Evolutionary conservation across 352 stramenopile genomes (phyloP), one percentile per base, ranked within the genome.

Genomic region (Pilasporangium apinafurcum): DNA sequence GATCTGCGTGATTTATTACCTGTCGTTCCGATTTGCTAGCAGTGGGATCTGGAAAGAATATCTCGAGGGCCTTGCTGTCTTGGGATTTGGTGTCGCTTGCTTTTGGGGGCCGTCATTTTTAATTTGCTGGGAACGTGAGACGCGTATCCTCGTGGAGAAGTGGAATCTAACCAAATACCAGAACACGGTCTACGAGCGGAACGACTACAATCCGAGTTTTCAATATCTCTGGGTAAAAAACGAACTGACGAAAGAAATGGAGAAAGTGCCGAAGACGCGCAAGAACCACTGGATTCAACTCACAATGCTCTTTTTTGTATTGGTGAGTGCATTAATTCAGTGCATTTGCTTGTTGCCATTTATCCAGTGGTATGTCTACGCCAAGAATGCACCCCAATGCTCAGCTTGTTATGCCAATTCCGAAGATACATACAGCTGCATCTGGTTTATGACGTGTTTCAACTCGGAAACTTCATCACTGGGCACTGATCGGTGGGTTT

Each of bases 351-450:
- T 91, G 22, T 62, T 94, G 38, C 82, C 82, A 34, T 94, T 94
- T 34, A 91, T 94, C 32, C 82, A 94, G 56, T 94, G 82, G 82
- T 94, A 94, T 37, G 79, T 94, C 26, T 92, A 90, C 44, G 79
- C 82, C 32, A 94, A 94, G 59, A 91, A 91, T 24, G 82, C 79
- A 4, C 73, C 80, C 0, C 73, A 70, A 25, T 94, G 82, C 37
- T 52, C 67, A 28, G 62, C 63, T 9, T 94, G 82, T 48, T 67
- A 76, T 21, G 63, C 24, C 14, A 31, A 56, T 8, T 47, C 47
- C 9, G 41, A 41, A 5, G 54, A 55, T 6, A 56, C 62, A 9
- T 92, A 92, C 42, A 40, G 62, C 8, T 94, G 82, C 27, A 69
- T 87, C 27, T 87, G 74, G 73, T 92, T 90, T 42, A 60, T 92